Base-by-base conservation (phyloP, 2,329 filamentous ascomycete species). In the Mycogone perniciosa region DNA sequence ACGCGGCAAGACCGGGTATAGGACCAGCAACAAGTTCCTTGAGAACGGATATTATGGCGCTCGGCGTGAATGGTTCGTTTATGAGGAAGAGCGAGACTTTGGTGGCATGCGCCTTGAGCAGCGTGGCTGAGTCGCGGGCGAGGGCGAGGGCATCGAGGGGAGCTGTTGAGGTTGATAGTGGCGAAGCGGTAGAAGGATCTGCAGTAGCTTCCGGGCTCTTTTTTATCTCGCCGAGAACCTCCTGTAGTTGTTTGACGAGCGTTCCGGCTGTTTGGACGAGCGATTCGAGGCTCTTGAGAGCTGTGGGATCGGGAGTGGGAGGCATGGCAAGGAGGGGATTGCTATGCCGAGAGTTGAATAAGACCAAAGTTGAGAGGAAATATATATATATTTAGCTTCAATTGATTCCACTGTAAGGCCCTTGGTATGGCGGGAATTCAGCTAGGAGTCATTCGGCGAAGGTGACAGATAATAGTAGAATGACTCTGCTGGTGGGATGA, bases 31-130 rank as follows among this genome's bases (percentile, higher is more conserved):
- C 77, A n/a, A 95, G 76, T 52, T 90, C 83, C 33, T 80, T 76
- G 4, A 96, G 71, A 10, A 95, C 82, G 27, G 78, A 83, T 7
- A 70, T 71, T 33, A 95, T 76, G 5, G 89, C 91, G 1, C 84
- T 83, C 0, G 88, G 84, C 0, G 90, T 93, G 59, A 95, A 95
- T 1, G 92, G 91, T 13, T 88, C 80, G 62, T 88, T 96, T 62
- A 95, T 86, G 1, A 93, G 80, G 9, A 97, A 79, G 1, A 96
- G 83, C 0, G 88, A 92, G 29, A 96, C 76, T 56, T 95, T 96
- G 5, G 90, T 96, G 2, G 85, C 81, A 64, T 96, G 89, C 0
- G 90, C 88, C 64, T 82, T 84, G 53, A 96, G 81, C 5, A 95
- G 76, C 29, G 77, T 80, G 1, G 88, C 80, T 0, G 87, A 79